Percentiles rank a stretch among this genome's conserved stretches.
Conservation (phyloP, 2,329 filamentous ascomycete genomes). For the Hypoxylon sp. region DNA sequence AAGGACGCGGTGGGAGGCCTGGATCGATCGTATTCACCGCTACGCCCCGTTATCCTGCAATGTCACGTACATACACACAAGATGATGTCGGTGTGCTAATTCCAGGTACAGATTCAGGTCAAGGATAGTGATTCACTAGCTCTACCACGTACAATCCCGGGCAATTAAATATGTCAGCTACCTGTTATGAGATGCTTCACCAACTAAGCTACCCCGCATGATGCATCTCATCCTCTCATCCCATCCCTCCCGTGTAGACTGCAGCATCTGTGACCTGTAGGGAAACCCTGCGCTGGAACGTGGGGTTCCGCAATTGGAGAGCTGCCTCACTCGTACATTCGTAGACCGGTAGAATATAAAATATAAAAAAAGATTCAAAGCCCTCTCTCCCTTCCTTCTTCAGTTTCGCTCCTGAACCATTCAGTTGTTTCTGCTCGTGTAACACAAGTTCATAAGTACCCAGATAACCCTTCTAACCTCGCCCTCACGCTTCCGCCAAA, state of each 20-base stretch:
- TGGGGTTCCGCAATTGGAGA: constrained; percentile 44
- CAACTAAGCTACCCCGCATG: constrained; percentile 41
- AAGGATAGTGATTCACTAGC: constrained; percentile 27
- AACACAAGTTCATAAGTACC: constrained; percentile 6
- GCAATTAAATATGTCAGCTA: constrained; percentile 20
- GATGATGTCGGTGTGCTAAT: constrained; percentile 27
- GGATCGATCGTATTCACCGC: constrained; percentile 43
- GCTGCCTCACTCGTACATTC: constrained; percentile 14
- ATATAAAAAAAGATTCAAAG: constrained; percentile 24
- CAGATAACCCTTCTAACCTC: neutral
- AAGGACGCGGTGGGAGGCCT: constrained; percentile 25
- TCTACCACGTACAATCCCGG: constrained; percentile 15
- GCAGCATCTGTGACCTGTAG: constrained; percentile 30
- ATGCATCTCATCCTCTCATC: constrained; percentile 28
- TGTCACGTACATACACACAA: constrained; percentile 17
- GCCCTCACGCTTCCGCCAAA: constrained; percentile 39
- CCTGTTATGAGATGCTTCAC: constrained; percentile 29
- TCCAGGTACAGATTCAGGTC: constrained; percentile 20
- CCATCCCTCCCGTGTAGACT: constrained; percentile 12
- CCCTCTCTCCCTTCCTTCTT: constrained; percentile 16
- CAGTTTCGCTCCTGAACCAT: constrained; percentile 12
- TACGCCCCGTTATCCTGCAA: constrained; percentile 30
- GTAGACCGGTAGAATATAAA: constrained; percentile 3
- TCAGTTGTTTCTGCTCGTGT: constrained; percentile 13
- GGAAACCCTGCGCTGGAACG: constrained; percentile 40